These are phyloP conservation scores for Ilyonectria sp. DNA, from an alignment of 2,329 filamentous ascomycete species.

Conservation along the genomic window DNA sequence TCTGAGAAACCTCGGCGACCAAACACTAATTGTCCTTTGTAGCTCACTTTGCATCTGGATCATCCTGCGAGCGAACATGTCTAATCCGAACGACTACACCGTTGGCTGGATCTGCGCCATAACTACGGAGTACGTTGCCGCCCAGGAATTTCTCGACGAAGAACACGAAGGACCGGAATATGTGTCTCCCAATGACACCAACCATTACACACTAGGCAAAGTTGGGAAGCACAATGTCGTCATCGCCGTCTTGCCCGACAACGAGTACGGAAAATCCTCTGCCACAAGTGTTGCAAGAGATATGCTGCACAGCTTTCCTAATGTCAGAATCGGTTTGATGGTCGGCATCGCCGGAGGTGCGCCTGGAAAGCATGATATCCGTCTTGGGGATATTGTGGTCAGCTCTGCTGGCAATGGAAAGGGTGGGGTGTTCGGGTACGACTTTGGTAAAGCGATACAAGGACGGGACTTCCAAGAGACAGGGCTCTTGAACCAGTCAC, in stretches of 20 bases:
- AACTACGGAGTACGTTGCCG: no score
- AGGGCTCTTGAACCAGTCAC: no score
- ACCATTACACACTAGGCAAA: background rate
- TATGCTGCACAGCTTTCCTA: background rate
- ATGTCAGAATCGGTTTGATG: background rate
- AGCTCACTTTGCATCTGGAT: no score
- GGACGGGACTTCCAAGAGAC: no score
- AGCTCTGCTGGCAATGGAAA: background rate
- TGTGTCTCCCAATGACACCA: no score
- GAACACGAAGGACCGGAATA: no score
- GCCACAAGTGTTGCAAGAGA: background rate
- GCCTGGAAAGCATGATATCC: background rate
- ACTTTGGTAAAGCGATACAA: background rate
- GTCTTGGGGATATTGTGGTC: background rate
- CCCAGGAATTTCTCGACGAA: no score
- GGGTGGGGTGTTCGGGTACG: background rate
- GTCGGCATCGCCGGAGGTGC: background rate
- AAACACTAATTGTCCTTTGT: no score
- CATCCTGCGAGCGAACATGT: no score
- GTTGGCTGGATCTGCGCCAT: no score
- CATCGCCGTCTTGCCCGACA: background rate
- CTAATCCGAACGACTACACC: background rate
- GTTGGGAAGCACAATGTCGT: conserved; percentile 1
- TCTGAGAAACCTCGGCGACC: no score
- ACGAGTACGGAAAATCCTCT: background rate